Conservation (phyloP, 2,329 filamentous ascomycete genomes). For the Epichloe glyceriae region DNA sequence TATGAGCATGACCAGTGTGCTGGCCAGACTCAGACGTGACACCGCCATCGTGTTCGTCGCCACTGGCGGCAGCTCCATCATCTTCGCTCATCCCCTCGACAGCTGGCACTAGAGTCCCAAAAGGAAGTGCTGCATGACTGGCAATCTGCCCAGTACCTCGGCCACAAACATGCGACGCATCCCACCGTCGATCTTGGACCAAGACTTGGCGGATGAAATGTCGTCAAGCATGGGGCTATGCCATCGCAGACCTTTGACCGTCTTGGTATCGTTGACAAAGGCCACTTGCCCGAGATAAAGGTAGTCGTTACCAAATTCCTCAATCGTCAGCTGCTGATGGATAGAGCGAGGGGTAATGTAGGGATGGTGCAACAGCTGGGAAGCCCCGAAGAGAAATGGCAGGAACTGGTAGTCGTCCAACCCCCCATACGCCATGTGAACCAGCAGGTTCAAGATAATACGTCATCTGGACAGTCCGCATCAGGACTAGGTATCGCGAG, state of each 20-base stretch:
- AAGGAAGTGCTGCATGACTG: constrained; percentile 99
- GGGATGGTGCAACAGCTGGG: constrained; percentile 74
- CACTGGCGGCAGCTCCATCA: constrained; percentile 31
- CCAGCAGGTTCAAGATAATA: constrained; percentile 97
- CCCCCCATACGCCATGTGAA: constrained; percentile 96
- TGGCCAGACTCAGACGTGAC: constrained; percentile 29
- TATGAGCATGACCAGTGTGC: constrained; percentile 48
- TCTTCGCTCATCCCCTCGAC: constrained; percentile 67
- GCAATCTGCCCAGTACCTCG: constrained; percentile 84
- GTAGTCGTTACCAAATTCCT: constrained; percentile 73
- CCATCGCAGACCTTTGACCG: constrained; percentile 86
- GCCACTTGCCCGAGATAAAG: constrained; percentile 85
- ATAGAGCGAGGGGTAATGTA: constrained; percentile 71
- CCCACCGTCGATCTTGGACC: constrained; percentile 84
- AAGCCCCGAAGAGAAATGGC: constrained; percentile 87
- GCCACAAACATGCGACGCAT: constrained; percentile 96
- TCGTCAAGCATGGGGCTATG: constrained; percentile 98
- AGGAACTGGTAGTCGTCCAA: constrained; percentile 96
- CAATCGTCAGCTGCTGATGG: constrained; percentile 75
- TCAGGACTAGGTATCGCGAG: constrained; percentile 66
- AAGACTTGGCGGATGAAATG: constrained; percentile 79
- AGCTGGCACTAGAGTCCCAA: constrained; percentile 74
- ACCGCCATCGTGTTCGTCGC: constrained; percentile 39
- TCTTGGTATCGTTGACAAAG: constrained; percentile 95
- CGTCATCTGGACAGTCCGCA: constrained; percentile 77